Base-by-base conservation (phyloP, 257 asterid species). In the Fraxinus anomala region DNA sequence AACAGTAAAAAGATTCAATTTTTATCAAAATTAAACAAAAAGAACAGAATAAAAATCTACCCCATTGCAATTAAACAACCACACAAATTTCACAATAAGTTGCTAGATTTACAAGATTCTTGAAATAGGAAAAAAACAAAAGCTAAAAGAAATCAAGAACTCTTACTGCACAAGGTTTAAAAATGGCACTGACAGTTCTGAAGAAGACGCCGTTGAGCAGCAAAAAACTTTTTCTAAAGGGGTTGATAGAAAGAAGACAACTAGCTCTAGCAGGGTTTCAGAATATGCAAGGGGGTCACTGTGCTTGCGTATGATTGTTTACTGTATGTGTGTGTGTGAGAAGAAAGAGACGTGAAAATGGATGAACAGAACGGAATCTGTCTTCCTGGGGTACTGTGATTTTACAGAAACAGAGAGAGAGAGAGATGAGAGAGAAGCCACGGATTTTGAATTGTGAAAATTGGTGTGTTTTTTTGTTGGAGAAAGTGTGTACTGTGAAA, bases 371-470 rank as follows among this genome's bases (percentile, higher is more conserved):
- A 80, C 76, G 85, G 85, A 84, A 82, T 82, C 87, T 84, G 75
- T 37, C 67, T 74, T 77, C 76, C 33, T 80, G 83, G 83, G 85
- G 79, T 19, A 73, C 82, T 51, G 85, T 76, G 80, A 44, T 75
- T 21, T 40, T 85, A 79, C 90, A 78, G 81, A 82, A 76, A 76
- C 69, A 78, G 84, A 82, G 84, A 68, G 6, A 59, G 80, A 65
- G 56, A 77, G 78, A 76, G 39, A 36, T 24, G 1, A 1, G 2
- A 19, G 67, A 21, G 26, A 21, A 9, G 67, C 28, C 67, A 6
- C 30, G 10, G 67, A 59, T 59, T 59, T 68, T 34, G 54, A 23
- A 56, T 54, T 49, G 14, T 31, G 10, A 67, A 76, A 42, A 9
- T 71, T 8, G 17, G 36, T 17, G 24, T 6, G 13, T 1, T 6